phyloP scores from a whole-genome alignment of 805 yeast genomes.

The Debaryomyces castellii region DNA sequence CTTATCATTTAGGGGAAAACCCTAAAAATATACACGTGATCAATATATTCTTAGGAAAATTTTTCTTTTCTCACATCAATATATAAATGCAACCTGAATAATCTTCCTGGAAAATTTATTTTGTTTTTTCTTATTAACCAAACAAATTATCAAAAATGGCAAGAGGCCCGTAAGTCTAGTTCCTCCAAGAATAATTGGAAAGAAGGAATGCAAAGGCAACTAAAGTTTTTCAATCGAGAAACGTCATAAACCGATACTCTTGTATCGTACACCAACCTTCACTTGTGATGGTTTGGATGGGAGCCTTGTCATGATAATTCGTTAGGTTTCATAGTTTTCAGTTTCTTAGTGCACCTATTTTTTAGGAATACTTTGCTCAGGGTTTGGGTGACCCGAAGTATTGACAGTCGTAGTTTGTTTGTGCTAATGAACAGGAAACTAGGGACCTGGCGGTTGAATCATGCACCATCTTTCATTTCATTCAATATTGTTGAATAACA shows the following conservation, averaged over 20 bases:
- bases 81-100: too few relatives aligned
- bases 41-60: too few relatives aligned
- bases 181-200: not conserved
- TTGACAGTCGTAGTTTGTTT: conserved; percentile 1
- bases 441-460: conserved; percentile 1
- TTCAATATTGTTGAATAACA: not conserved
- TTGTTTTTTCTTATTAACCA: too few relatives aligned
- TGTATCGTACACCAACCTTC: conserved; percentile 14
- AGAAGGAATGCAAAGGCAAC: not conserved
- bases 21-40: too few relatives aligned
- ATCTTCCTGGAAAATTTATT: too few relatives aligned
- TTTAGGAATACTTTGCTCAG: not conserved
- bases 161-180: conserved; percentile 53
- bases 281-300: conserved; percentile 33
- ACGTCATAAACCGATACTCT: conserved; percentile 6
- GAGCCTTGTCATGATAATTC: conserved; percentile 51
- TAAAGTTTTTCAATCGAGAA: conserved; percentile 3
- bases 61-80: too few relatives aligned
- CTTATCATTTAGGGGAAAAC: too few relatives aligned
- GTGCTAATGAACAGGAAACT: not conserved
- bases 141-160: conserved; percentile 41
- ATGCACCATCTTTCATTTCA: not conserved
- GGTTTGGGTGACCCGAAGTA: not conserved
- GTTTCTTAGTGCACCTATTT: not conserved
- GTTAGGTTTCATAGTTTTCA: conserved; percentile 11